phyloP scores from a whole-genome alignment of 1,139 yeast species.

The Zygosaccharomyces sapae region DNA sequence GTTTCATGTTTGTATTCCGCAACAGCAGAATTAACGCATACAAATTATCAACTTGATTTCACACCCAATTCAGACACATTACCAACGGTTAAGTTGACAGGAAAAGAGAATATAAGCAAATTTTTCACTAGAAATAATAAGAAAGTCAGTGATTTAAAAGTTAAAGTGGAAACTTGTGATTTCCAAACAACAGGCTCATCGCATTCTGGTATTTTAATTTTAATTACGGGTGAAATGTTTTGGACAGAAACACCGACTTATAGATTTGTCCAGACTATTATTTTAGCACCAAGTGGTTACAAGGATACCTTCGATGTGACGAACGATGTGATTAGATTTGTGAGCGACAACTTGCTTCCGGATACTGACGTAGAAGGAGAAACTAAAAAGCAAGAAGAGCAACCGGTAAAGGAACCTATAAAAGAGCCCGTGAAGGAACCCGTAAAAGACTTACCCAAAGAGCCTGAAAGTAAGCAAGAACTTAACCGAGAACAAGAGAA shows the following conservation, averaged over 20 bases:
- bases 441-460: conserved; percentile 39
- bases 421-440: conserved; percentile 33
- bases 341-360: conserved; percentile 39
- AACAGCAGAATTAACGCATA: conserved; percentile 46
- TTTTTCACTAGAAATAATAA: conserved; percentile 39
- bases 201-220: conserved; percentile 50
- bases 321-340: conserved; percentile 61
- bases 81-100: conserved; percentile 34
- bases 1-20: conserved; percentile 42
- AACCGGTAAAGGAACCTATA: conserved; percentile 22
- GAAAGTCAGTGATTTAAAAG: conserved; percentile 47
- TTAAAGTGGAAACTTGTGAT: conserved; percentile 59
- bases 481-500: neutral
- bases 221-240: conserved; percentile 65
- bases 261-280: conserved; percentile 63
- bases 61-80: conserved; percentile 31
- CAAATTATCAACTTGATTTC: conserved; percentile 34
- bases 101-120: conserved; percentile 39
- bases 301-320: conserved; percentile 53
- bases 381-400: conserved; percentile 25
- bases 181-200: conserved; percentile 49
- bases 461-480: conserved; percentile 33
- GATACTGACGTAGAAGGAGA: conserved; percentile 13
- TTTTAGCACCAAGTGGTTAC: conserved; percentile 52
- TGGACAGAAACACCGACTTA: conserved; percentile 47